These are phyloP conservation scores for Paspalum notatum DNA, from an alignment of 176 grass and related monocot genomes.

Conservation along the genomic window DNA sequence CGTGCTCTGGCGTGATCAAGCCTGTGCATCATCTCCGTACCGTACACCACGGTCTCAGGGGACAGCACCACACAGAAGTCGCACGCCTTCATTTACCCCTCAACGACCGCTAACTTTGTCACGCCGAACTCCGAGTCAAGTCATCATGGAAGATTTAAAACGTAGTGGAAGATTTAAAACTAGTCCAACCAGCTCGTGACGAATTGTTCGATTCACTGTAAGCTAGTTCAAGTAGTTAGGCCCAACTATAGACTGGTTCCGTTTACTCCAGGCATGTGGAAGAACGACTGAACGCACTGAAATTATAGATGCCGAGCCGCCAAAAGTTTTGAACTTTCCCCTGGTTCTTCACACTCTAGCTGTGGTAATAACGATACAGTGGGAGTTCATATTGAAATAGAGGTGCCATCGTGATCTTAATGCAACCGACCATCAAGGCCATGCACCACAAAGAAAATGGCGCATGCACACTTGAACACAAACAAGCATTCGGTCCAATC, in stretches of 20 bases:
- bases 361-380: background rate
- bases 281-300: background rate
- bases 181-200: too few relatives aligned
- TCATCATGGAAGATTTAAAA: too few relatives aligned
- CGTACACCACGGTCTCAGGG: too few relatives aligned
- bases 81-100: too few relatives aligned
- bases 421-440: background rate
- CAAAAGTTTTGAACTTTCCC: background rate
- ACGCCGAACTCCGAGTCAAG: too few relatives aligned
- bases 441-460: slow-evolving; percentile 4
- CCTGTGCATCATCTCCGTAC: too few relatives aligned
- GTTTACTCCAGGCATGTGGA: background rate
- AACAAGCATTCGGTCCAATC: background rate
- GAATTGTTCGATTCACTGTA: background rate
- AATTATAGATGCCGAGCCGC: background rate
- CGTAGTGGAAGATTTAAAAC: too few relatives aligned
- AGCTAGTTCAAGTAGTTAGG: background rate
- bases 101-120: too few relatives aligned
- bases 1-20: too few relatives aligned
- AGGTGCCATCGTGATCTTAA: background rate
- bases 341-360: background rate
- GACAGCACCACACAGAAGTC: too few relatives aligned
- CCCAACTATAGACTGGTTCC: too few relatives aligned
- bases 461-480: background rate
- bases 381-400: background rate